Evolutionary conservation across 495 filamentous ascomycete species (phyloP), one percentile per base, ranked within the genome.

Genomic region (Podospora anserina): DNA sequence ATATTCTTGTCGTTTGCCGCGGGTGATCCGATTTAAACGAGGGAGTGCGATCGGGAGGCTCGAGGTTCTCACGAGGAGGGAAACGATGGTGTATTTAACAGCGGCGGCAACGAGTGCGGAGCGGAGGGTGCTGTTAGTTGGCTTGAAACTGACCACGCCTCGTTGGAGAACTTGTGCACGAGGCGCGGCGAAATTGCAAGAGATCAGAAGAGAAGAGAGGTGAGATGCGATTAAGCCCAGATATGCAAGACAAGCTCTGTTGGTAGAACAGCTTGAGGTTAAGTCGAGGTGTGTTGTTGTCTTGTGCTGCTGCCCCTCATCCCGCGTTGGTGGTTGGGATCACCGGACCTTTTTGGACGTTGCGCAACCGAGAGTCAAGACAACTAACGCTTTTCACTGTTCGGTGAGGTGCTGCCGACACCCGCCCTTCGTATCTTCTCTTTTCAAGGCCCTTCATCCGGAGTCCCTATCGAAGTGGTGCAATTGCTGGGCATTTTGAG

Each of bases 401-500:
- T 16, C 39, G 15, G 39, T 16, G 13, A 49, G 39, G 13, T 49
- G 39, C 39, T 23, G 23, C 39, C 39, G 39, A 49, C 39, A 49
- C 39, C 39, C 39, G 39, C 13, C 15, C 39, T 49, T 49, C 39
- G 39, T 3, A 13, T 11, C 3, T 49, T 13, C 13, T 3, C 9
- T 49, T 49, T 49, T 1, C 39, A 16, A 13, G 1, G 0, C 39
- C 9, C 39, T 49, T 49, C 39, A 11, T 16, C 39, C 9, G 39
- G 6, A 32, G 27, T 63, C 11, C 7, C 58, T 49, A 49, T 49
- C 3, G 3, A 19, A 64, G 16, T 23, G 6, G 18, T n/a, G 32
- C 23, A 7, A 16, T 15, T 15, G 55, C 44, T 34, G 54, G 49
- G 13, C 26, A 34, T 61, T 23, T 27, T 61, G 65, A 70, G 68